A percentile compares a stretch with the other conserved stretches of the same genome.
Evolutionary conservation across 495 filamentous ascomycete genomes (phyloP).

Genomic region (Thermothielavioides terrestris): DNA sequence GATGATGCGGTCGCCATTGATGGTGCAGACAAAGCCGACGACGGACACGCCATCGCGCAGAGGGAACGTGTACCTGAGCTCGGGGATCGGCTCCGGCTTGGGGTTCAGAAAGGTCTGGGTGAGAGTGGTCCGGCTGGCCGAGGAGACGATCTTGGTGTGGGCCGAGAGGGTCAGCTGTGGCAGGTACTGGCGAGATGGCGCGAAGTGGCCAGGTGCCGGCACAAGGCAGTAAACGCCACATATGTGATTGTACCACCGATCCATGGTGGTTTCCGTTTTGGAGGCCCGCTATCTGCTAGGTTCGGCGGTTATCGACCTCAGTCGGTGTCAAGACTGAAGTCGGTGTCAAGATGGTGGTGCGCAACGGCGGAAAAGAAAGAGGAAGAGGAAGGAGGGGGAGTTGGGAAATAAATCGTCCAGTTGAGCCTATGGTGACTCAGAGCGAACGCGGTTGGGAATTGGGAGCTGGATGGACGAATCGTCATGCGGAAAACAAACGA

Average conservation of each 20-base stretch:
- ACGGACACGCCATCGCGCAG: conserved; percentile 60
- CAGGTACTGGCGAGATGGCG: conserved; percentile 33
- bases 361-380: too few relatives aligned
- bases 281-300: too few relatives aligned
- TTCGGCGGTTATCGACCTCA: too few relatives aligned
- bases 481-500: too few relatives aligned
- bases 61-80: conserved; percentile 56
- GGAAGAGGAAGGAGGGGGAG: too few relatives aligned
- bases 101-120: conserved; percentile 56
- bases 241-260: conserved; percentile 1
- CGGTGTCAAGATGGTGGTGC: too few relatives aligned
- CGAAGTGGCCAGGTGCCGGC: not conserved
- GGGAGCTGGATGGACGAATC: too few relatives aligned
- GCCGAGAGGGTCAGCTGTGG: conserved; percentile 45
- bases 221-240: conserved; percentile 23
- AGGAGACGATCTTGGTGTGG: conserved; percentile 46
- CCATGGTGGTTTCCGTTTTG: not conserved
- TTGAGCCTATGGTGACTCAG: too few relatives aligned
- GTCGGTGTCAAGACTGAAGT: too few relatives aligned
- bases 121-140: conserved; percentile 48
- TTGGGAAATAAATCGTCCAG: too few relatives aligned
- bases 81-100: conserved; percentile 25
- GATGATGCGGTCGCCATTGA: conserved; percentile 42
- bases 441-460: too few relatives aligned
- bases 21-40: conserved; percentile 49